Evolutionary conservation across 768 basidiomycete species (phyloP), one percentile per base, ranked within the genome.

Genomic region (Rhodotorula kratochvilovae): DNA sequence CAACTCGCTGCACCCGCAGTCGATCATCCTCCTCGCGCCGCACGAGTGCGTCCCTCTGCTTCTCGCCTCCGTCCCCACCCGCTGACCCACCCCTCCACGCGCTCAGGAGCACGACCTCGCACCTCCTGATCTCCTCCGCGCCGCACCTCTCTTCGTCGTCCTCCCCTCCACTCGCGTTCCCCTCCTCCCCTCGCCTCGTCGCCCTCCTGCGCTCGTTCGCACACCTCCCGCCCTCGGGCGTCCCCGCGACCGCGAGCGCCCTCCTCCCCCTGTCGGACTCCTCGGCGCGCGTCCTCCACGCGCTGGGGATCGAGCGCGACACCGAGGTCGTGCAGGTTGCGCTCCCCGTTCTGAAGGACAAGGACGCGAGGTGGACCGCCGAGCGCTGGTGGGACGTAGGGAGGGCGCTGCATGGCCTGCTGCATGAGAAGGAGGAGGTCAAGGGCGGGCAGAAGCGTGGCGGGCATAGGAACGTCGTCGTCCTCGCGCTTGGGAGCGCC

Each of bases 381-480:
- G 66, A 67, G 33, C 27, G 46, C 11, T 71, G 61, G 61, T 63
- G 61, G 61, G 66, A 71, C 11, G 43, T 39, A 2, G 70, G 70
- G 6, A 45, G 27, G 51, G 66, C 58, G 16, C 11, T 71, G 31
- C 39, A 55, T 25, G 50, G 42, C 42, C 29, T 63, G 0, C 13
- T 66, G 62, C 65, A 71, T 51, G 61, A 57, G 39, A 64, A 64
- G 63, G 63, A 58, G 19, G 31, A 46, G 27, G 57, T 43, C 42
- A 45, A 46, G 64, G 56, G 36, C 55, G 45, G n/a, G 60, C 36
- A 53, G 43, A 48, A 63, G 11, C 31, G 60, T 7, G 33, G 36
- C n/a, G 46, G 46, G 53, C 29, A 62, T 43, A 25, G 48, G 16
- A 67, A 57, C 45, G 55, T n/a, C 17, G 23, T 71, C 31, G 48